A percentile compares a stretch with the other conserved stretches of the same genome.
Conservation (phyloP, 345 rosid genomes). For the Turritis glabra region DNA sequence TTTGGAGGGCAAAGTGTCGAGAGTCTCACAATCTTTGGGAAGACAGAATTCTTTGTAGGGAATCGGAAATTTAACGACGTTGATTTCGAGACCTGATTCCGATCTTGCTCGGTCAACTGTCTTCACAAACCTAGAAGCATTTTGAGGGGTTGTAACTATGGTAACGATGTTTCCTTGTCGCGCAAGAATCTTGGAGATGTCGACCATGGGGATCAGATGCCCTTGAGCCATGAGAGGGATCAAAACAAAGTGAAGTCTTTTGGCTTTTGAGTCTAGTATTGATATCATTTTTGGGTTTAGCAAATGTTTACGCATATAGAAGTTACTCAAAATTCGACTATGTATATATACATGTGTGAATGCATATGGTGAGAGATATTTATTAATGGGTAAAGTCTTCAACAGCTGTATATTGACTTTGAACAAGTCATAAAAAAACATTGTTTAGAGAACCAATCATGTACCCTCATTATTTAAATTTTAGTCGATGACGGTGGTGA, state of each 20-base stretch:
- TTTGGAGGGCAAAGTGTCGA: constrained; percentile 63
- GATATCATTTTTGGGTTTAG: constrained; percentile 9
- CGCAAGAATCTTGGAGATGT: constrained; percentile 64
- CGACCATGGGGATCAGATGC: constrained; percentile 77
- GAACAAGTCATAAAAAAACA: constrained; percentile 25
- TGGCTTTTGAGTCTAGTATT: constrained; percentile 34
- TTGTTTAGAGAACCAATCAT: constrained; percentile 18
- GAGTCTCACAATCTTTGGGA: constrained; percentile 69
- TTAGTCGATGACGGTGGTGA: background rate
- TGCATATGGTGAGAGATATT: background rate
- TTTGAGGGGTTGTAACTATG: constrained; percentile 67
- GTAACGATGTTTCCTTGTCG: constrained; percentile 54
- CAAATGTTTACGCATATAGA: background rate
- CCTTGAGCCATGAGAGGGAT: constrained; percentile 86
- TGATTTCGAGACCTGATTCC: constrained; percentile 40
- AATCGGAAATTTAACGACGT: constrained; percentile 50
- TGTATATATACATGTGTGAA: constrained; percentile 5
- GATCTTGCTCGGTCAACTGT: constrained; percentile 40
- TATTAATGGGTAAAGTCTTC: background rate
- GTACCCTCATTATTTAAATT: background rate
- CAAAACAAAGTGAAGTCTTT: constrained; percentile 60
- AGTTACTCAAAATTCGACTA: background rate
- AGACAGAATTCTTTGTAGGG: constrained; percentile 66
- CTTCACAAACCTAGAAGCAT: constrained; percentile 55
- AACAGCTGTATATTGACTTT: constrained; percentile 34